These are phyloP conservation scores for Pyrenochaeta sp. DNA, from an alignment of 2,329 filamentous ascomycete genomes.

Conservation along the genomic window DNA sequence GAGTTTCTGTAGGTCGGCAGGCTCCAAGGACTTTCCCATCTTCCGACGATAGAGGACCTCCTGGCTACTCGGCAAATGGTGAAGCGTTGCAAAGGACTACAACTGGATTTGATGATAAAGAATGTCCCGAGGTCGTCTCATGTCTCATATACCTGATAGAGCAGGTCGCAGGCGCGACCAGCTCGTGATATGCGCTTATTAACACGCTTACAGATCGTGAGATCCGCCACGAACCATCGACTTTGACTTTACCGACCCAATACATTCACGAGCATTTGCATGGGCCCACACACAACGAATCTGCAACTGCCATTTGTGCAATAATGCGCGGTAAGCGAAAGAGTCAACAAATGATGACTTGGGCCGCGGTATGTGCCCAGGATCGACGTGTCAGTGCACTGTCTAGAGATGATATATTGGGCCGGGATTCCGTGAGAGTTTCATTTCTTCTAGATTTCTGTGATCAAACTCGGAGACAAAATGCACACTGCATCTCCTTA, in stretches of 20 bases:
- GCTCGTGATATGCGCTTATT: constrained; percentile 11
- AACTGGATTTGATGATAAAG: too few species aligned
- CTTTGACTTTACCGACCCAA: background rate
- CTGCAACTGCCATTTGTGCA: background rate
- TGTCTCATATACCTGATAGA: background rate
- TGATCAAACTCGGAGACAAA: background rate
- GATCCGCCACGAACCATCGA: constrained; percentile 3
- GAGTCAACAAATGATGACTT: constrained; percentile 1
- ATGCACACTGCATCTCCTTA: background rate
- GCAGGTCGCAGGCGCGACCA: background rate
- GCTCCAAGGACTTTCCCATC: too few species aligned
- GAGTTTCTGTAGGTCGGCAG: too few species aligned
- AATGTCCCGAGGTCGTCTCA: too few species aligned
- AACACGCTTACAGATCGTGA: constrained; percentile 10
- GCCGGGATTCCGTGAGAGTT: too few species aligned
- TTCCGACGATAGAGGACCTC: too few species aligned
- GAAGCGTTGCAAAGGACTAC: too few species aligned
- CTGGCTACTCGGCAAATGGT: too few species aligned
- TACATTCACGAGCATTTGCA: background rate
- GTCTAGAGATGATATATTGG: too few species aligned
- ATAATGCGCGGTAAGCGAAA: background rate
- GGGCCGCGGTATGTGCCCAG: background rate
- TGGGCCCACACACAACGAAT: background rate
- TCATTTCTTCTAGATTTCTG: background rate
- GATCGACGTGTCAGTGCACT: too few species aligned